Base-by-base conservation (phyloP, 2,329 filamentous ascomycete genomes). In the Penicillium sp. region DNA sequence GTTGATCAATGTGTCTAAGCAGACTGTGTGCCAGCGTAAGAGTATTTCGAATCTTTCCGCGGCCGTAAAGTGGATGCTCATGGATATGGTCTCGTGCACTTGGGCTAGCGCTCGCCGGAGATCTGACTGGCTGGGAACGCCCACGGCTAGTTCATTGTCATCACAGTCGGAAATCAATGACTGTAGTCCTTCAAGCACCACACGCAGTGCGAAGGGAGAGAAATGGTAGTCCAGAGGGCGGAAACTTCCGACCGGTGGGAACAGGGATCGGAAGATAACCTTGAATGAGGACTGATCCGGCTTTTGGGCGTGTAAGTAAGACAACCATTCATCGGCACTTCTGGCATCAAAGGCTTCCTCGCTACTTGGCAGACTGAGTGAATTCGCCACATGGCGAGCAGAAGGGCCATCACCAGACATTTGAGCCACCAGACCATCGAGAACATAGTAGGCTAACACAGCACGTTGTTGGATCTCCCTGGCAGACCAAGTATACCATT, bases 401-500 rank as follows among this genome's bases (percentile, higher is more conserved):
- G 74, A 76, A 7, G 75, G 70, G 16, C 69, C 67, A 32, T 77
- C 73, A 1, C 75, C 74, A 16, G 73, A 73, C 66, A 76, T 74
- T 45, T 75, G 73, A 2, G 74, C 72, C n/a, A 77, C 72, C 2
- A 76, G 67, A 2, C 76, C 75, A 61, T 78, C 76, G 7, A 78
- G 53, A 8, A 78, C 70, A 57, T 78, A 76, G 53, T 78, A 75
- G 7, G 74, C 76, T 1, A 79, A 62, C 7, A 78, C 56, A 0
- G 74, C 74, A 19, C 76, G 73, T 49, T 76, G 71, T 54, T 78
- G 76, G 8, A 76, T 75, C 49, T 79, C 76, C 36, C 72, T 67
- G 1, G 76, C 70, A 4, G 71, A 69, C 76, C 76, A 79, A 9
- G 63, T 61, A 40, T 70, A 63, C 76, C 76, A 79, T 58, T 71